phyloP scores from a whole-genome alignment of 1,139 yeast species.

The Taphrina communis region DNA sequence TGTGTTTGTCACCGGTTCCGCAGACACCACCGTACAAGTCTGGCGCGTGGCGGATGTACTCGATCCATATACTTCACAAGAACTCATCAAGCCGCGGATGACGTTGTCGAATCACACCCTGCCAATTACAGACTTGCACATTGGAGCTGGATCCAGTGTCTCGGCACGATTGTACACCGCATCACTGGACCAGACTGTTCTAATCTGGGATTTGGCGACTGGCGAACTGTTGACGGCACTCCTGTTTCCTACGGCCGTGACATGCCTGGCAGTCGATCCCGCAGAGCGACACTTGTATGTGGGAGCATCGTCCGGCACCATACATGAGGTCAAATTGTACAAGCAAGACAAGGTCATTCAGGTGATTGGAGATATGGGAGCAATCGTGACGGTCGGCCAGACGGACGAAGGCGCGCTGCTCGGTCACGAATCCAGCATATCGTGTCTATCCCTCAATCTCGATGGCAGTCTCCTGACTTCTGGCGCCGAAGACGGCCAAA shows the following conservation, averaged over 20 bases:
- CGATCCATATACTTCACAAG: slow-evolving; percentile 50
- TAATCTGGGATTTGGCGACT: slow-evolving; percentile 54
- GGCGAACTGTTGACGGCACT: slow-evolving; percentile 67
- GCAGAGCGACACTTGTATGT: slow-evolving; percentile 76
- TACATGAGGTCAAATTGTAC: slow-evolving; percentile 66
- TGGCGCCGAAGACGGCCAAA: slow-evolving; percentile 75
- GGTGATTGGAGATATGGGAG: slow-evolving; percentile 67
- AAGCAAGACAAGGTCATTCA: slow-evolving; percentile 48
- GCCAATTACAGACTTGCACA: slow-evolving; percentile 66
- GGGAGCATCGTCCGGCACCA: slow-evolving; percentile 69
- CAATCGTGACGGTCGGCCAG: slow-evolving; percentile 50
- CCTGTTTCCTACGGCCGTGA: slow-evolving; percentile 65
- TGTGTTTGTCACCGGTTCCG: slow-evolving; percentile 74
- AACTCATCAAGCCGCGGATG: slow-evolving; percentile 55
- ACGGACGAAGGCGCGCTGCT: slow-evolving; percentile 45
- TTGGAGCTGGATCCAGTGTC: slow-evolving; percentile 61
- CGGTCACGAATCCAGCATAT: slow-evolving; percentile 54
- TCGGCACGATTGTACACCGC: slow-evolving; percentile 73
- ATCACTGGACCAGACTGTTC: slow-evolving; percentile 76
- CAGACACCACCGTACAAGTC: slow-evolving; percentile 76
- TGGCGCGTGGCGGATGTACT: slow-evolving; percentile 74
- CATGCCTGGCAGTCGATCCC: slow-evolving; percentile 73
- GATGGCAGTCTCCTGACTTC: slow-evolving; percentile 78
- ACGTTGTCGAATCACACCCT: slow-evolving; percentile 77
- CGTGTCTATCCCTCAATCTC: slow-evolving; percentile 65